Evolutionary conservation across 1,284 basidiomycete species (phyloP).

Genomic region (Ganoderma meredithae): DNA sequence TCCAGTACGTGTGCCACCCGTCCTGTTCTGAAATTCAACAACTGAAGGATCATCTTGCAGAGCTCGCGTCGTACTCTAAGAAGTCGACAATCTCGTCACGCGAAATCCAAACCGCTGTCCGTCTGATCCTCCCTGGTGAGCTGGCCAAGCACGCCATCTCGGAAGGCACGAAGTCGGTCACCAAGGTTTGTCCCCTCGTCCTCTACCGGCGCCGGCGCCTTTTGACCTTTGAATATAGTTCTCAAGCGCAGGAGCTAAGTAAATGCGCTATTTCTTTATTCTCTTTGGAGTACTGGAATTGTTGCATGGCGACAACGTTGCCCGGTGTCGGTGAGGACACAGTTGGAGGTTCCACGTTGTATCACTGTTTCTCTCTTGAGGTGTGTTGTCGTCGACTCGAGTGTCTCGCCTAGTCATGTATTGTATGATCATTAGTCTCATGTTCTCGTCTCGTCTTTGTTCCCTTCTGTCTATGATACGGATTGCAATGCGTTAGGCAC

Average conservation of each 20-base stretch:
- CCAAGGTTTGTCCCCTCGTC: conserved; percentile 37
- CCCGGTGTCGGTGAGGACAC: conserved; percentile 2
- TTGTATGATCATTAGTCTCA: conserved; percentile 31
- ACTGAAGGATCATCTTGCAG: conserved; percentile 46
- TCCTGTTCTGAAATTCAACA: neutral
- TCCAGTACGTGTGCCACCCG: conserved; percentile 57
- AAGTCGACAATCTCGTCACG: conserved; percentile 95
- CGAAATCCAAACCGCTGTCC: conserved; percentile 92
- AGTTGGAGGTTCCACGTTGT: conserved; percentile 20
- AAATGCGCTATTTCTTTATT: conserved; percentile 19
- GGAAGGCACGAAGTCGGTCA: conserved; percentile 73
- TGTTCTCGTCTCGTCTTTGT: conserved; percentile 13
- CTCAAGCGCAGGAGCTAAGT: conserved; percentile 71
- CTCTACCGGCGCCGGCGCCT: neutral
- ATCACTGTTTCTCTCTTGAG: conserved; percentile 20
- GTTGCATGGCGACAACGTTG: conserved; percentile 5
- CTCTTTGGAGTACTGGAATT: neutral
- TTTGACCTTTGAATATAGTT: conserved; percentile 47
- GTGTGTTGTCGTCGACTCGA: conserved; percentile 20
- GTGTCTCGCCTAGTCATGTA: conserved; percentile 28
- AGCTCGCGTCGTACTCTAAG: conserved; percentile 93
- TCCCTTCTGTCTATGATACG: conserved; percentile 25
- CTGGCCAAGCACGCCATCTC: conserved; percentile 85
- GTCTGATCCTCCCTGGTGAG: conserved; percentile 91
- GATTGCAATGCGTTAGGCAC: conserved; percentile 3